These are phyloP conservation scores for Carex arenaria DNA, from an alignment of 202 grass and related monocot species.

Conservation along the genomic window DNA sequence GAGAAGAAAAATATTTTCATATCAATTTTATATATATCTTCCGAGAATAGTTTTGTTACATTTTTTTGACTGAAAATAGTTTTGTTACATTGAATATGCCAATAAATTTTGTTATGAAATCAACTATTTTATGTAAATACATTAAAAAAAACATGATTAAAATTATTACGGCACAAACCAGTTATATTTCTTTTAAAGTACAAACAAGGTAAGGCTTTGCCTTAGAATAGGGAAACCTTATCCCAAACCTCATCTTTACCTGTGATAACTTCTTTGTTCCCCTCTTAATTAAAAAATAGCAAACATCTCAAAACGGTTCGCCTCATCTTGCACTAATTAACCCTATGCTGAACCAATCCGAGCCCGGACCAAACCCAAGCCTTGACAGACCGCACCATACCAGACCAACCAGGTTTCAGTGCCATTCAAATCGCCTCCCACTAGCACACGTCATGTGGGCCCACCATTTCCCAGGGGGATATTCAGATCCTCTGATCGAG, in stretches of 20 bases:
- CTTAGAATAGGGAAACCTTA: slow-evolving; percentile 22
- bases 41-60: background rate
- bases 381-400: background rate
- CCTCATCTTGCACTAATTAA: background rate
- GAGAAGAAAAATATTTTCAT: no score
- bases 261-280: slow-evolving; percentile 1
- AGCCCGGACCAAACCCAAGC: background rate
- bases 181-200: background rate
- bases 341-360: background rate
- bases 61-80: background rate
- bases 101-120: background rate
- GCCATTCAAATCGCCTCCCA: slow-evolving; percentile 15
- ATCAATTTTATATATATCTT: no score
- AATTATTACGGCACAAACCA: background rate
- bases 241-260: slow-evolving; percentile 20
- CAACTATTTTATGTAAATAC: no score
- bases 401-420: background rate
- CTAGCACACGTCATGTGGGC: slow-evolving; percentile 7
- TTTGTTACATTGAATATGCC: background rate
- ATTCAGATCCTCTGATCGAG: background rate
- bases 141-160: background rate
- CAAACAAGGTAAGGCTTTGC: slow-evolving; percentile 8
- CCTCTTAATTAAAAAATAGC: background rate
- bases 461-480: slow-evolving; percentile 15
- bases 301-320: slow-evolving; percentile 11